phyloP scores from a whole-genome alignment of 202 grass and related monocot species.

The Setaria viridis region DNA sequence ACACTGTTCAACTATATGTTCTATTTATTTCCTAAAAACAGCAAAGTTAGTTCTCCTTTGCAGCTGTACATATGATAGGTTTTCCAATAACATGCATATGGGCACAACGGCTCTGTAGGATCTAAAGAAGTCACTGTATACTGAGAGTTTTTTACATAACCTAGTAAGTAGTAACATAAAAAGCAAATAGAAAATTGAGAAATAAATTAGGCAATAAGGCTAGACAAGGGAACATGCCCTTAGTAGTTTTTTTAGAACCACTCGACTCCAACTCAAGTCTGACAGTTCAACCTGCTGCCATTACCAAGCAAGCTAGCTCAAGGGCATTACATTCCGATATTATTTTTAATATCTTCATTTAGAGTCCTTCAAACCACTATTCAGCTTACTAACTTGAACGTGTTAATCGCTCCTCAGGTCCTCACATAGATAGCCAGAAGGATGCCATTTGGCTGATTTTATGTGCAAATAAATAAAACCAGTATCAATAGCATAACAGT shows the following conservation, averaged over 20 bases:
- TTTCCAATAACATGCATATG: conserved; percentile 17
- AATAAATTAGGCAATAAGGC: background rate
- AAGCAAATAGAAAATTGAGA: background rate
- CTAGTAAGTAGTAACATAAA: background rate
- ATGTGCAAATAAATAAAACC: conserved; percentile 17
- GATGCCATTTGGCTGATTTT: conserved; percentile 17
- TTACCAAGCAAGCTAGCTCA: conserved; percentile 26
- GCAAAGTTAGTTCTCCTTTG: conserved; percentile 2
- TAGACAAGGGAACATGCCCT: background rate
- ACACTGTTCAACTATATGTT: conserved; percentile 22
- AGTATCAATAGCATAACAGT: background rate
- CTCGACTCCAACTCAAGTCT: background rate
- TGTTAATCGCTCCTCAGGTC: background rate
- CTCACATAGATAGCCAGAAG: conserved; percentile 4
- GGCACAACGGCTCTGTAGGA: background rate
- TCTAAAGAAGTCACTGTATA: conserved; percentile 4
- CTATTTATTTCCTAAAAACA: conserved; percentile 22
- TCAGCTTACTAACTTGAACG: conserved; percentile 34
- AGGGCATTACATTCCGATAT: conserved; percentile 3
- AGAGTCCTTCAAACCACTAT: background rate
- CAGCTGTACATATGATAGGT: conserved; percentile 4
- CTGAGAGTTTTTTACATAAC: conserved; percentile 10
- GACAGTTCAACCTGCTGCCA: conserved; percentile 2
- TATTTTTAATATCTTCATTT: background rate
- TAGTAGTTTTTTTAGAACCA: conserved; percentile 8